phyloP scores from a whole-genome alignment of 306 rosid genomes.

The Alnus glutinosa region DNA sequence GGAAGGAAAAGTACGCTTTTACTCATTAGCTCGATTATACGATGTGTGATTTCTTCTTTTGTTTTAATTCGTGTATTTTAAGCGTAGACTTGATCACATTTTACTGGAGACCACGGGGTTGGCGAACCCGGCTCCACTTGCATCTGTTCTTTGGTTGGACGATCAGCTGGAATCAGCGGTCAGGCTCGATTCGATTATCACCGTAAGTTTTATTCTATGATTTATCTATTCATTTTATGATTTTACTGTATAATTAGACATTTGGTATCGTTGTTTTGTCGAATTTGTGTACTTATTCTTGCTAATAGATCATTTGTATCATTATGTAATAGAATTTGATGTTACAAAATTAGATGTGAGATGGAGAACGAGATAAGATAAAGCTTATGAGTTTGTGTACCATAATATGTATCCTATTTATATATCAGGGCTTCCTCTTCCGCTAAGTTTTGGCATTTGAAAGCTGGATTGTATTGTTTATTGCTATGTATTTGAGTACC shows the following conservation, averaged over 20 bases:
- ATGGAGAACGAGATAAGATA: neutral
- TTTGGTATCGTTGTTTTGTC: neutral
- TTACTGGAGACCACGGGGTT: conserved; percentile 95
- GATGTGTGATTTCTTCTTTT: neutral
- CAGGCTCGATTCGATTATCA: conserved; percentile 87
- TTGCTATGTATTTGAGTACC: neutral
- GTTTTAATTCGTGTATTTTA: neutral
- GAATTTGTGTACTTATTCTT: neutral
- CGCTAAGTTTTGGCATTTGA: neutral
- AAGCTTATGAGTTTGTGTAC: neutral
- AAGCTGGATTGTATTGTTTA: neutral
- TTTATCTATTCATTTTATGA: neutral
- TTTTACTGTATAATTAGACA: neutral
- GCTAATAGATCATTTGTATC: neutral
- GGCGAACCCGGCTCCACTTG: conserved; percentile 98
- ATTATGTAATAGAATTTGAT: neutral
- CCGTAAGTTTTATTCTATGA: conserved; percentile 51
- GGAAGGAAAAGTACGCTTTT: conserved; percentile 70
- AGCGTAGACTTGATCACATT: conserved; percentile 81
- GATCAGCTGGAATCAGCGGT: conserved; percentile 86
- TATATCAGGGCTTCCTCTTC: neutral
- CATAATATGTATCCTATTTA: neutral
- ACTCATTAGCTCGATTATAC: neutral
- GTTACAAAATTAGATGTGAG: neutral
- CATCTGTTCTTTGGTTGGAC: conserved; percentile 95